These are phyloP conservation scores for Daldinia eschscholtzii DNA, from an alignment of 2,329 filamentous ascomycete genomes.

Conservation along the genomic window DNA sequence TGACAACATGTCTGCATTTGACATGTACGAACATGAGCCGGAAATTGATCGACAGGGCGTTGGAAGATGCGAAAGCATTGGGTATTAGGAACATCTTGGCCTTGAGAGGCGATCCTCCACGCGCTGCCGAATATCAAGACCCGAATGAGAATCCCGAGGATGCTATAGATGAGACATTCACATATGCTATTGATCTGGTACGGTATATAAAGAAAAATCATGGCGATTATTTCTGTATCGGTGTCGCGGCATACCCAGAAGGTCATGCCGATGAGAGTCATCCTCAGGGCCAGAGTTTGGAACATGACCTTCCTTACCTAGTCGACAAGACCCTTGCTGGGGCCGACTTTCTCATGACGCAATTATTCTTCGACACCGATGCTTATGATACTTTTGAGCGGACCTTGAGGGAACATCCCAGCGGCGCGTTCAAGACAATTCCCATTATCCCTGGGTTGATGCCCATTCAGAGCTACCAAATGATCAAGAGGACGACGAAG, in stretches of 20 bases:
- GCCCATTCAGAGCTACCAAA: slow-evolving; percentile 98
- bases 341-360: slow-evolving; percentile 98
- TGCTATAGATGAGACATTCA: slow-evolving; percentile 81
- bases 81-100: slow-evolving; percentile 96
- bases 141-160: slow-evolving; percentile 69
- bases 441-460: slow-evolving; percentile 95
- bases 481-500: slow-evolving; percentile 93
- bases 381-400: slow-evolving; percentile 86
- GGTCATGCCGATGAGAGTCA: slow-evolving; percentile 93
- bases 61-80: slow-evolving; percentile 90
- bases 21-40: slow-evolving; percentile 99
- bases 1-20: slow-evolving; percentile 95
- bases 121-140: slow-evolving; percentile 87
- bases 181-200: slow-evolving; percentile 90
- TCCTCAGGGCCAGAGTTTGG: slow-evolving; percentile 75
- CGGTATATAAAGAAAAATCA: slow-evolving; percentile 87
- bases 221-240: slow-evolving; percentile 95
- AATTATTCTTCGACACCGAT: slow-evolving; percentile 92
- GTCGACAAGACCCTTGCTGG: slow-evolving; percentile 92
- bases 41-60: slow-evolving; percentile 84
- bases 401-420: slow-evolving; percentile 81
- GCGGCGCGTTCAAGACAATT: slow-evolving; percentile 85
- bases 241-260: slow-evolving; percentile 94
- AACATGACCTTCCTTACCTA: slow-evolving; percentile 88
- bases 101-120: slow-evolving; percentile 88